These are phyloP conservation scores for Pulveroboletus ravenelii DNA, from an alignment of 768 basidiomycete species.

Conservation along the genomic window DNA sequence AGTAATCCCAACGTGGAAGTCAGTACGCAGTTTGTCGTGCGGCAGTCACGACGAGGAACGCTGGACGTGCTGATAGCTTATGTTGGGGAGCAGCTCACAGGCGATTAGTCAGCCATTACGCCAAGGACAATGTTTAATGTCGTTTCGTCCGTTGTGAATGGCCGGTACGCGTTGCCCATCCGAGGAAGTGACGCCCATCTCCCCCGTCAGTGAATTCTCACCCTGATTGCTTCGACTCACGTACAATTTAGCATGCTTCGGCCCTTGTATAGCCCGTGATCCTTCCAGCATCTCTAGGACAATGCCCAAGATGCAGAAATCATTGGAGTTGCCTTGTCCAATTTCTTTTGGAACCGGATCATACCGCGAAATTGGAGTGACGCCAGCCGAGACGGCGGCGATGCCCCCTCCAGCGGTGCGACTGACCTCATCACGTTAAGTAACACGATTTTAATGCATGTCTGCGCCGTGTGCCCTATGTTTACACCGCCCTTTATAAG, in stretches of 20 bases:
- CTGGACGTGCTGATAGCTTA: neutral
- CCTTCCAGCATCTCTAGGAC: conserved; percentile 2
- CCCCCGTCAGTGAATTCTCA: neutral
- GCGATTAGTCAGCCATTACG: too few relatives aligned
- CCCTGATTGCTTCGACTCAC: conserved; percentile 3
- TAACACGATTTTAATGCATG: conserved; percentile 33
- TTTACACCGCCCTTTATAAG: conserved; percentile 27
- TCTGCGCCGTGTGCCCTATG: conserved; percentile 15
- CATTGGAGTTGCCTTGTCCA: conserved; percentile 1
- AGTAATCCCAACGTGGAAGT: neutral
- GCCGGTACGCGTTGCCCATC: conserved; percentile 5
- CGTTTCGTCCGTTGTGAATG: neutral
- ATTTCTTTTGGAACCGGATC: conserved; percentile 12
- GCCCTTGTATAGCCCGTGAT: neutral
- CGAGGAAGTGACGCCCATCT: conserved; percentile 5
- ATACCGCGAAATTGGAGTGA: neutral
- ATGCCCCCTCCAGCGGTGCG: conserved; percentile 15
- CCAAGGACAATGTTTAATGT: too few relatives aligned
- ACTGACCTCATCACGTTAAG: conserved; percentile 25
- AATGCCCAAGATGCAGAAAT: neutral
- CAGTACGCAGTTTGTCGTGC: neutral
- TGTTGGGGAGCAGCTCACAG: too few relatives aligned
- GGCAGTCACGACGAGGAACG: neutral
- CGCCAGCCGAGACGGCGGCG: conserved; percentile 19
- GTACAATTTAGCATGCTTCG: neutral